Evolutionary conservation across 139 green algal species (phyloP).

Genomic region (Chlamydomonas applanata): DNA sequence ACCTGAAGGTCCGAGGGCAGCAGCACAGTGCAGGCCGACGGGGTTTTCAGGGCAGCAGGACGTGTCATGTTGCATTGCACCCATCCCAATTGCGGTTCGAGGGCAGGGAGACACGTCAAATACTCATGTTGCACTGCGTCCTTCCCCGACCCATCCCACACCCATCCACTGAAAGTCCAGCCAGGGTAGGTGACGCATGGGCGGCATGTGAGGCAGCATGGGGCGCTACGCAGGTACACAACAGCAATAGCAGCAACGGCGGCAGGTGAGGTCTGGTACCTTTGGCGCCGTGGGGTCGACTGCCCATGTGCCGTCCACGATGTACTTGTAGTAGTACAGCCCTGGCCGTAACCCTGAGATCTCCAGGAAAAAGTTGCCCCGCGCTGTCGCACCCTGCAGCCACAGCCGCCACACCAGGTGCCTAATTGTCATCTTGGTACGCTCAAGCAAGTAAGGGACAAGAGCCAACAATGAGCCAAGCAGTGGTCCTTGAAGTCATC

Average conservation of each 20-base stretch:
- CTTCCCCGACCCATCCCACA: too few species aligned
- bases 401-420: background rate
- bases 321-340: constrained; percentile 77
- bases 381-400: too few species aligned
- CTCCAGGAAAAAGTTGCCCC: constrained; percentile 49
- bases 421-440: background rate
- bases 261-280: constrained; percentile 22
- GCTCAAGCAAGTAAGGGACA: too few species aligned
- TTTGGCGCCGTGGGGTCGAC: constrained; percentile 53
- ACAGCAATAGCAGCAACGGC: background rate
- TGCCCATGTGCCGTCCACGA: constrained; percentile 72
- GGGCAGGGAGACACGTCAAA: too few species aligned
- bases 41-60: background rate
- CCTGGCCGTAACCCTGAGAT: constrained; percentile 61
- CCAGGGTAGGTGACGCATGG: too few species aligned
- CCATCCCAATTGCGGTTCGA: too few species aligned
- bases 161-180: too few species aligned
- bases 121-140: too few species aligned
- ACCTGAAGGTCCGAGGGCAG: too few species aligned
- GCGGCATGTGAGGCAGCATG: too few species aligned
- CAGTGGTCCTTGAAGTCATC: too few species aligned
- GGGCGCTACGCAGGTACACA: background rate
- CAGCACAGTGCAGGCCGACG: background rate
- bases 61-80: too few species aligned
- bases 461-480: background rate